A percentile compares a stretch with the other conserved stretches of the same genome.
These are phyloP conservation scores for Globisporangium parvum DNA, from an alignment of 352 stramenopile species.

Conservation along the genomic window DNA sequence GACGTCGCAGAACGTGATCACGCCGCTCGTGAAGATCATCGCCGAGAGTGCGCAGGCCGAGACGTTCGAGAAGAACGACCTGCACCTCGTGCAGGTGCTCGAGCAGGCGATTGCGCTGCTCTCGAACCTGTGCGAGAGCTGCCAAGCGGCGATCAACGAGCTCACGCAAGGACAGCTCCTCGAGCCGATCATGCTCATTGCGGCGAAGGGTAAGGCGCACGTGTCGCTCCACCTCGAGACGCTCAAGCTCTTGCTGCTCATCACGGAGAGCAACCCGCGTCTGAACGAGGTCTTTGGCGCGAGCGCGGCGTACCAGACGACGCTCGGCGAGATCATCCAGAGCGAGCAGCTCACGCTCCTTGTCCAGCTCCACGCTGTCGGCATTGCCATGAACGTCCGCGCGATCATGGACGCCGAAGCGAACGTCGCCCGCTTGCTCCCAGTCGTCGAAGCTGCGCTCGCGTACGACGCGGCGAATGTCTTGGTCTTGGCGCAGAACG, in stretches of 20 bases:
- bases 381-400: constrained; percentile 74
- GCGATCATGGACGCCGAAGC: constrained; percentile 68
- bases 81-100: constrained; percentile 67
- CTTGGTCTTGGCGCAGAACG: constrained; percentile 65
- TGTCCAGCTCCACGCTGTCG: constrained; percentile 51
- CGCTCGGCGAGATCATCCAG: constrained; percentile 63
- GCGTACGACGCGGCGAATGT: constrained; percentile 79
- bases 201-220: constrained; percentile 41
- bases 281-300: constrained; percentile 61
- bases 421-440: constrained; percentile 62
- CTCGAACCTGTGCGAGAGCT: constrained; percentile 80
- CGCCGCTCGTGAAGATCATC: constrained; percentile 71
- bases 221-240: constrained; percentile 65
- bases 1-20: constrained; percentile 69
- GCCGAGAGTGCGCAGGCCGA: constrained; percentile 44
- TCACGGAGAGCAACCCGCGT: constrained; percentile 77
- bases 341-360: constrained; percentile 42
- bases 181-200: constrained; percentile 70
- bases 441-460: constrained; percentile 59
- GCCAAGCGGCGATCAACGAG: constrained; percentile 72
- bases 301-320: constrained; percentile 56
- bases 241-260: constrained; percentile 72
- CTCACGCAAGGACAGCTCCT: constrained; percentile 70
- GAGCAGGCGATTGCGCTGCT: constrained; percentile 80
- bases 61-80: constrained; percentile 47